phyloP scores from a whole-genome alignment of 257 asterid genomes.

The Gardenia jasminoides region DNA sequence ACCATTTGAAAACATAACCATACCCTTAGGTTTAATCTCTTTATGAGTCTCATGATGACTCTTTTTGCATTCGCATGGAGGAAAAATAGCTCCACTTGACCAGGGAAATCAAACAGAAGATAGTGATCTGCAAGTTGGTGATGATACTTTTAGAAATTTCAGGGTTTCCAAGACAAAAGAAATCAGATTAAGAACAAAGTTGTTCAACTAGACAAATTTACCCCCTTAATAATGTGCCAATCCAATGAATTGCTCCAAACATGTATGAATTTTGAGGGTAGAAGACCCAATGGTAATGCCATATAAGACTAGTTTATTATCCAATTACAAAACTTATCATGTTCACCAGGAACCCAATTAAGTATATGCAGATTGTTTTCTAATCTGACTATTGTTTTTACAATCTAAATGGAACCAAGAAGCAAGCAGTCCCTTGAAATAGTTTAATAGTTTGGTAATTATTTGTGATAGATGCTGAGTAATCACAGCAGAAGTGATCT shows the following conservation, averaged over 20 bases:
- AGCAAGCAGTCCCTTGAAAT: not conserved
- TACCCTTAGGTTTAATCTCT: conserved; percentile 87
- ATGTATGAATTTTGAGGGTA: not conserved
- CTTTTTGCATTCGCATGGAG: conserved; percentile 79
- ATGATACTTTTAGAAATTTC: not conserved
- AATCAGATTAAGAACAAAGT: not conserved
- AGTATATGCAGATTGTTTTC: not conserved
- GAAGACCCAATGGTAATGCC: not conserved
- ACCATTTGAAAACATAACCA: conserved; percentile 18
- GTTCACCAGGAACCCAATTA: not conserved
- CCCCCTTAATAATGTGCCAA: not conserved
- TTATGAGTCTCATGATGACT: conserved; percentile 75
- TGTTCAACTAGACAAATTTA: not conserved
- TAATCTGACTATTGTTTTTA: not conserved
- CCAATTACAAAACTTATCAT: not conserved
- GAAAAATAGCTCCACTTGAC: conserved; percentile 97
- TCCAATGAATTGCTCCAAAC: not conserved
- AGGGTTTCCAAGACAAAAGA: not conserved
- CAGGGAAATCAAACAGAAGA: conserved; percentile 94
- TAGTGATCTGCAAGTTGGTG: conserved; percentile 74
- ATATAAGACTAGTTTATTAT: too few relatives aligned
- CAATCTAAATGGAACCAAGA: not conserved
- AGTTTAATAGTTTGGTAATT: too few relatives aligned
- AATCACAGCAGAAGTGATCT: not conserved
- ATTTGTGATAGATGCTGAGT: not conserved